Base-by-base conservation (phyloP, 1,284 basidiomycete genomes). In the Ceratobasidium theobromae region DNA sequence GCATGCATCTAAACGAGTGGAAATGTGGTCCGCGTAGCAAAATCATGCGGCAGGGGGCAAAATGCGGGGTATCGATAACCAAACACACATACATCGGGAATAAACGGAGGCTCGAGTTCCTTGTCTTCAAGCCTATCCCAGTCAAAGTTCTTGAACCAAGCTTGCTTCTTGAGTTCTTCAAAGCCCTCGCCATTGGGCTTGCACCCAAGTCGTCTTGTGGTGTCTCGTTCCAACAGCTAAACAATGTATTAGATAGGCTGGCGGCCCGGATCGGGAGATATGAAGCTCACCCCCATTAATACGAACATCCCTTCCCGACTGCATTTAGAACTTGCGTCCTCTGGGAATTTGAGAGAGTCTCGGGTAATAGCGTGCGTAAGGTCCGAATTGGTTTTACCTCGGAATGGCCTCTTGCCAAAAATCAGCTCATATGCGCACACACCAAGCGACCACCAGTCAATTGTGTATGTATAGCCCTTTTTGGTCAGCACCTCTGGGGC, bases 361-460 rank as follows among this genome's bases (percentile, higher is more conserved):
- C 86, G 89, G 23, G 89, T 81, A 72, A 98, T 97, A 68, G 91
- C 88, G 73, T 93, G 87, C 0, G 94, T 95, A 40, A 98, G 80
- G 69, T 93, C 91, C 68, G 83, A 87, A 76, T 97, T 97, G 38
- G 94, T 93, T 74, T 91, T 87, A 11, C 95, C 95, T 53, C 93
- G 83, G 81, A 95, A 98, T 0, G 95, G 95, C 55, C 95, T 84
- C 68, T 91, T 88, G 35, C 92, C 93, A 74, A 96, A 97, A 33
- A 96, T 81, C 16, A 97, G 84, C 75, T 98, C 95, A 76, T 91
- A 97, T 45, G 90, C 88, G 73, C 92, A 90, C 62, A 98, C 91
- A 28, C 95, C 95, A 1, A 98, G 83, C 18, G 93, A 95, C 95
- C 95, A 98, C 90, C 93, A 97, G 77, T 98, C 95, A 71, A 97